These are phyloP conservation scores for Verticillium klebahnii DNA, from an alignment of 2,329 filamentous ascomycete genomes.

Conservation along the genomic window DNA sequence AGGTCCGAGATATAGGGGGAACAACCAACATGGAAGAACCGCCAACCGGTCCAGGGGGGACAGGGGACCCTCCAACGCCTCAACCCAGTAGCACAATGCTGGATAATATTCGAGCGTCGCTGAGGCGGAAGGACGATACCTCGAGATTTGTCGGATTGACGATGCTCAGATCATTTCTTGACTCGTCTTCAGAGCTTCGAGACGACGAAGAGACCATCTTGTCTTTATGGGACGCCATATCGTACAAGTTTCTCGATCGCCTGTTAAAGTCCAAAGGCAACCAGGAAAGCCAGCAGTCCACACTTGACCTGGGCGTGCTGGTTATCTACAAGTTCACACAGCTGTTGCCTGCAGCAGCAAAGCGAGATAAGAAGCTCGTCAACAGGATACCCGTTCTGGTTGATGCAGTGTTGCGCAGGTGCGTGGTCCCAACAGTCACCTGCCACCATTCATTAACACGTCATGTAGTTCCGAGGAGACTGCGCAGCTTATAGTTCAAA, in stretches of 20 bases:
- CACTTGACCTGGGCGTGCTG: slow-evolving; percentile 59
- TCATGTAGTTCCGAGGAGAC: slow-evolving; percentile 45
- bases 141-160: slow-evolving; percentile 64
- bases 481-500: slow-evolving; percentile 48
- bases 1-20: background rate
- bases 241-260: slow-evolving; percentile 60
- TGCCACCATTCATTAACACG: background rate
- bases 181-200: slow-evolving; percentile 50
- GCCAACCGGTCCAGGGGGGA: background rate
- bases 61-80: background rate
- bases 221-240: slow-evolving; percentile 55
- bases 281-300: slow-evolving; percentile 47
- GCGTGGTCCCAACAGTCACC: slow-evolving; percentile 10
- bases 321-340: slow-evolving; percentile 59
- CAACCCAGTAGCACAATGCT: slow-evolving; percentile 22
- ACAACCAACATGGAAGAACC: background rate
- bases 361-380: slow-evolving; percentile 41
- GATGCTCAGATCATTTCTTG: slow-evolving; percentile 60
- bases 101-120: slow-evolving; percentile 48
- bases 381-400: slow-evolving; percentile 50
- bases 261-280: slow-evolving; percentile 46
- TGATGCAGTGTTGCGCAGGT: slow-evolving; percentile 50
- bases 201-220: slow-evolving; percentile 39
- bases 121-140: slow-evolving; percentile 60
- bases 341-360: slow-evolving; percentile 46